A percentile compares a stretch with the other conserved stretches of the same genome.
Evolutionary conservation across 2,329 filamentous ascomycete species (phyloP).

Genomic region (Fulvia fulva): DNA sequence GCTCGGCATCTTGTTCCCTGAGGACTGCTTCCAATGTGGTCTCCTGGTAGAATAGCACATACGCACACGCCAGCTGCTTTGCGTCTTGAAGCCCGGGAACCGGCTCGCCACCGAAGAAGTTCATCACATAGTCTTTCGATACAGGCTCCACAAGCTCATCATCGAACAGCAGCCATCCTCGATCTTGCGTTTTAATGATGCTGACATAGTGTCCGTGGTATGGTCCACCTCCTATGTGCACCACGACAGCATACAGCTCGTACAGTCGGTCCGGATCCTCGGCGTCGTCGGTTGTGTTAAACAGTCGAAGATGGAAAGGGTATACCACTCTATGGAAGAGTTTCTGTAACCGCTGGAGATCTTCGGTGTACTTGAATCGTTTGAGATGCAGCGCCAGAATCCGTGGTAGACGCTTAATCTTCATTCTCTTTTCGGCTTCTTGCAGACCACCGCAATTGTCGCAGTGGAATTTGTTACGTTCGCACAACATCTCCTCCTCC

Average conservation of each 20-base stretch:
- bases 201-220: conserved; percentile 98
- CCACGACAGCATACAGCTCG: conserved; percentile 93
- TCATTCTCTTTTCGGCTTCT: conserved; percentile 98
- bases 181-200: conserved; percentile 94
- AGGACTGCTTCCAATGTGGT: conserved; percentile 66
- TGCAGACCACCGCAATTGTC: conserved; percentile 95
- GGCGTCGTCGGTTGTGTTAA: conserved; percentile 95
- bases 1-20: conserved; percentile 80
- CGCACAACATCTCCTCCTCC: conserved; percentile 96
- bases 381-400: conserved; percentile 91
- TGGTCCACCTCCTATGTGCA: conserved; percentile 93
- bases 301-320: conserved; percentile 90
- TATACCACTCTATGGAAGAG: conserved; percentile 96
- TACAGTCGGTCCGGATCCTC: conserved; percentile 91
- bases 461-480: conserved; percentile 98
- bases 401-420: conserved; percentile 89
- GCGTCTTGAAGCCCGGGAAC: conserved; percentile 48
- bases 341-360: conserved; percentile 88
- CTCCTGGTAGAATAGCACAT: conserved; percentile 97
- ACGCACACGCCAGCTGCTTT: conserved; percentile 74
- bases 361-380: conserved; percentile 97
- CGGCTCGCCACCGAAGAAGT: conserved; percentile 88
- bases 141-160: conserved; percentile 99
- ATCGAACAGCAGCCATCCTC: conserved; percentile 93
- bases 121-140: conserved; percentile 90